Evolutionary conservation across 2,329 filamentous ascomycete species (phyloP).

Genomic region (Fusarium concolor): DNA sequence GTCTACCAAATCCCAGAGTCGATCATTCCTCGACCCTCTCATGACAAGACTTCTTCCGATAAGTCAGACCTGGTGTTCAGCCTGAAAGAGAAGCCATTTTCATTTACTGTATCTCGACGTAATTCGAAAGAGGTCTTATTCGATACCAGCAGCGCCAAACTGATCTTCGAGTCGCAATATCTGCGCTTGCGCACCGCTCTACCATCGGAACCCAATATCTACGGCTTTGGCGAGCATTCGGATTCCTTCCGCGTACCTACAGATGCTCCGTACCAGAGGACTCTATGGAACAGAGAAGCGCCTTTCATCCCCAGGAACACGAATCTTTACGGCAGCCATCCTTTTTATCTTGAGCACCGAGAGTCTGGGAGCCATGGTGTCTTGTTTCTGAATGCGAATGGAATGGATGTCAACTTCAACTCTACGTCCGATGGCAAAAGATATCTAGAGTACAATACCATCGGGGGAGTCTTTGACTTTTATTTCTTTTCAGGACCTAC

Average conservation of each 20-base stretch:
- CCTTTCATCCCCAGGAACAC: conserved; percentile 69
- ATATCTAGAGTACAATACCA: neutral
- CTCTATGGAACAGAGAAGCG: conserved; percentile 77
- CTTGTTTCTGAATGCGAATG: neutral
- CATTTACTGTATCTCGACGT: neutral
- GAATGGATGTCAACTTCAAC: neutral
- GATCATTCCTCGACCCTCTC: neutral
- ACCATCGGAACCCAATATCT: neutral
- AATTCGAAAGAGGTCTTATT: neutral
- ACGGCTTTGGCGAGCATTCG: neutral
- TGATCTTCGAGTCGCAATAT: neutral
- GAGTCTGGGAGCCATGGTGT: conserved; percentile 52
- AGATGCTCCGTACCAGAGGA: conserved; percentile 57
- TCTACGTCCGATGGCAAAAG: neutral
- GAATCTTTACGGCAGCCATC: conserved; percentile 82
- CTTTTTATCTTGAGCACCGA: conserved; percentile 76
- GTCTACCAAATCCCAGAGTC: neutral
- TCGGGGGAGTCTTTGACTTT: neutral
- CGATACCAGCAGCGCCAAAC: neutral
- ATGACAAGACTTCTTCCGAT: neutral
- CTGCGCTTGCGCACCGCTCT: neutral
- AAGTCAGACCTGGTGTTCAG: neutral
- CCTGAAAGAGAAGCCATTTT: neutral
- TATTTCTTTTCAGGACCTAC: neutral
- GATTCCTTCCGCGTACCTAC: neutral